Percentiles rank a stretch among this genome's conserved stretches.
These are phyloP conservation scores for Vitis hybrid DNA, from an alignment of 177 flowering plant genomes.

Conservation along the genomic window DNA sequence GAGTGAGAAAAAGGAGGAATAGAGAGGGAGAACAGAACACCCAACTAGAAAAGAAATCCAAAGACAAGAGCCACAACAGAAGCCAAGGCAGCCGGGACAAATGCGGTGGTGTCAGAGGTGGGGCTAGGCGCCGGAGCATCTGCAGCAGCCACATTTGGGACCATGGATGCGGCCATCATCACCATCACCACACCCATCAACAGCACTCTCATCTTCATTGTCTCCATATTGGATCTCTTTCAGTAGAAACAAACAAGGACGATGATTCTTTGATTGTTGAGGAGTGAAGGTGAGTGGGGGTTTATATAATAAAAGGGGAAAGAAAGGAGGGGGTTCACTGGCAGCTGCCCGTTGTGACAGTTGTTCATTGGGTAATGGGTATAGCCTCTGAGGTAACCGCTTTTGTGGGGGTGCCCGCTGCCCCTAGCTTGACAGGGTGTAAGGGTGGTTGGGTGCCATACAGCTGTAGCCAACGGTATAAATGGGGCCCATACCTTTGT, in stretches of 20 bases:
- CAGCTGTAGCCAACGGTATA: slow-evolving; percentile 21
- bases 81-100: slow-evolving; percentile 18
- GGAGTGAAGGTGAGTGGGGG: neutral
- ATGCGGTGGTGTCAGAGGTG: slow-evolving; percentile 25
- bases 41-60: slow-evolving; percentile 18
- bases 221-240: slow-evolving; percentile 24
- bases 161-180: slow-evolving; percentile 25
- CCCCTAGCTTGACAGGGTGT: slow-evolving; percentile 16
- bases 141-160: slow-evolving; percentile 27
- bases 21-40: neutral
- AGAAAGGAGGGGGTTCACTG: neutral
- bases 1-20: neutral
- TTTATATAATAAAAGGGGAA: neutral
- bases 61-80: slow-evolving; percentile 24
- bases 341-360: slow-evolving; percentile 1
- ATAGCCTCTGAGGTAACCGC: no score
- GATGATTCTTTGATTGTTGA: neutral
- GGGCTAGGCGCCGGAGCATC: slow-evolving; percentile 39
- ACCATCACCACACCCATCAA: slow-evolving; percentile 22
- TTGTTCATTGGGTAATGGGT: neutral
- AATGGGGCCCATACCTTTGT: neutral
- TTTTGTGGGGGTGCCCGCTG: neutral
- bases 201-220: slow-evolving; percentile 29
- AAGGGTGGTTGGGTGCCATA: neutral
- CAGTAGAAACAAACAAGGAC: neutral